Conservation (phyloP, 2,329 filamentous ascomycete species). For the Talaromyces sp. region DNA sequence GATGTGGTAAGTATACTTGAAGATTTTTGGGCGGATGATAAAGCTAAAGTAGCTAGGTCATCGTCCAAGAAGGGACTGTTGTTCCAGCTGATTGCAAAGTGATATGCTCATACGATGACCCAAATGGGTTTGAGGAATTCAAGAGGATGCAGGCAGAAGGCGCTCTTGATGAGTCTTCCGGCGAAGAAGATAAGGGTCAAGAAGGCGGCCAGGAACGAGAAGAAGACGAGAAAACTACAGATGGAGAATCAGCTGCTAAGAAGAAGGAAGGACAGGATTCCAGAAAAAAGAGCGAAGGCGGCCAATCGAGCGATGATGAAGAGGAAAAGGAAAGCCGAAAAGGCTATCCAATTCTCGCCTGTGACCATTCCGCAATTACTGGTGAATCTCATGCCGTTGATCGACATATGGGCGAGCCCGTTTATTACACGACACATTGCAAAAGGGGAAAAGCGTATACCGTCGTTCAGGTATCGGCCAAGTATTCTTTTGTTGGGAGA, state of each 20-base stretch:
- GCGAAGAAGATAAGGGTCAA: constrained; percentile 53
- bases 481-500: constrained; percentile 71
- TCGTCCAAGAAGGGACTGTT: constrained; percentile 68
- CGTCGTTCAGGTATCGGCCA: constrained; percentile 64
- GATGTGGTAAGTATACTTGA: constrained; percentile 59
- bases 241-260: constrained; percentile 22
- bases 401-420: constrained; percentile 65
- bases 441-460: constrained; percentile 76
- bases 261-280: constrained; percentile 18
- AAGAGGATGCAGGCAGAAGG: constrained; percentile 62
- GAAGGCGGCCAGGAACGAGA: constrained; percentile 54
- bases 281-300: constrained; percentile 16
- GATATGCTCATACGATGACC: constrained; percentile 68
- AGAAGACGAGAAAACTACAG: constrained; percentile 20
- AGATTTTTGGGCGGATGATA: constrained; percentile 16
- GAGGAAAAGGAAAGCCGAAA: constrained; percentile 35
- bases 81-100: constrained; percentile 67
- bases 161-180: constrained; percentile 57
- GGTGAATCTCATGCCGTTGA: constrained; percentile 73
- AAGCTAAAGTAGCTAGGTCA: constrained; percentile 45
- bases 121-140: constrained; percentile 66
- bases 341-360: constrained; percentile 65
- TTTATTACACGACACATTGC: constrained; percentile 77
- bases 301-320: constrained; percentile 22
- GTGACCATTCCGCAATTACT: constrained; percentile 76